phyloP scores from a whole-genome alignment of 1,284 basidiomycete species.

The Rhodotorula mucilaginosa region DNA sequence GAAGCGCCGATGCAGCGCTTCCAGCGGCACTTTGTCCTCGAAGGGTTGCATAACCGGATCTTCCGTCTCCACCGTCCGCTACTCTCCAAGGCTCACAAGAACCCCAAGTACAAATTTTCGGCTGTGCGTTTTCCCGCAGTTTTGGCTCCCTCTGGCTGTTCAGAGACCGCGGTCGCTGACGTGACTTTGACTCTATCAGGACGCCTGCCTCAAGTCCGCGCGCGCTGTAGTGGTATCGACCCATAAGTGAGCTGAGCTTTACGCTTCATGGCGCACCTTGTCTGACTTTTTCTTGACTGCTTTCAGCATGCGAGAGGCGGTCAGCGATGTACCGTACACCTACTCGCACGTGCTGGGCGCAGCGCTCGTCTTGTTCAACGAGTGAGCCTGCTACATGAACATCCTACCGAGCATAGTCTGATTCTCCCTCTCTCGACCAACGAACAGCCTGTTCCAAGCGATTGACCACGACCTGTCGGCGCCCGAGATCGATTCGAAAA shows the following conservation, averaged over 20 bases:
- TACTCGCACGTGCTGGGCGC: conserved; percentile 40
- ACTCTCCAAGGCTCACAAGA: conserved; percentile 20
- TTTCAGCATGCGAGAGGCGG: conserved; percentile 29
- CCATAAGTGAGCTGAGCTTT: conserved; percentile 19
- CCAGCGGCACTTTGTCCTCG: conserved; percentile 40
- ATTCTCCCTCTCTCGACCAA: too few species aligned
- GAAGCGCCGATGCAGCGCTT: conserved; percentile 41
- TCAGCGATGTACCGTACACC: conserved; percentile 35
- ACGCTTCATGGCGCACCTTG: too few species aligned
- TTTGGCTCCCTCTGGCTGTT: too few species aligned
- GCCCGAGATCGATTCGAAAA: conserved; percentile 36
- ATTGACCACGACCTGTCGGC: conserved; percentile 39
- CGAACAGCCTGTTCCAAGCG: conserved; percentile 35
- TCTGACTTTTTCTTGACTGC: not conserved
- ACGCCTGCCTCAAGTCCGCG: conserved; percentile 39
- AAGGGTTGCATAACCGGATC: conserved; percentile 40
- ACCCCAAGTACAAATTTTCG: conserved; percentile 35
- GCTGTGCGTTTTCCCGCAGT: conserved; percentile 18
- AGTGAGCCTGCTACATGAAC: conserved; percentile 7
- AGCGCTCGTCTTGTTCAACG: conserved; percentile 38
- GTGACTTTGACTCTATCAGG: not conserved
- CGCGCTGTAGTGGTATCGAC: conserved; percentile 37
- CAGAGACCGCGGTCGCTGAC: not conserved
- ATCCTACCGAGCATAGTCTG: too few species aligned
- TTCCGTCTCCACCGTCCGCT: conserved; percentile 38